These are phyloP conservation scores for Diaporthe destruens DNA, from an alignment of 2,329 filamentous ascomycete species.

Conservation along the genomic window DNA sequence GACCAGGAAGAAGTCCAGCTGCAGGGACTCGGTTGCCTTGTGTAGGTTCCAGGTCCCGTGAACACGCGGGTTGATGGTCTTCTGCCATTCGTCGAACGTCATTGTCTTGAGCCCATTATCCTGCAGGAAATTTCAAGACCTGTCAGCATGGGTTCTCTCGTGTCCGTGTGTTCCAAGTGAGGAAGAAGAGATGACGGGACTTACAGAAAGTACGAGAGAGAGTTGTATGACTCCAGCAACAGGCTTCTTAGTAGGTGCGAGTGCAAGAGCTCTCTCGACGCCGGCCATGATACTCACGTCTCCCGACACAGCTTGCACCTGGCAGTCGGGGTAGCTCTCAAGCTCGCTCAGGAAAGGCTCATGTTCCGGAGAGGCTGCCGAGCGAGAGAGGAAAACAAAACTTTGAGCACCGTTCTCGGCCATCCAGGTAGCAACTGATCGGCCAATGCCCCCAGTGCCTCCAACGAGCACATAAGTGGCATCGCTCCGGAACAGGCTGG, in stretches of 20 bases:
- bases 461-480: background rate
- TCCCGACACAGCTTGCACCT: background rate
- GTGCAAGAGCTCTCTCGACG: background rate
- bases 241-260: background rate
- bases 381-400: background rate
- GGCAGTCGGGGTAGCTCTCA: background rate
- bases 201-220: background rate
- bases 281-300: background rate
- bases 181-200: background rate
- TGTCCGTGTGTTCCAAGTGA: background rate
- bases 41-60: slow-evolving; percentile 52
- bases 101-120: background rate
- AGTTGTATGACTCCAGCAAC: background rate
- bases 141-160: background rate
- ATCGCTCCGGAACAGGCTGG: background rate
- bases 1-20: slow-evolving; percentile 53
- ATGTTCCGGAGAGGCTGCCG: background rate
- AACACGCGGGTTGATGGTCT: background rate
- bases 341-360: background rate
- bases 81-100: background rate
- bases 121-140: background rate
- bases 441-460: background rate
- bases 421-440: background rate
- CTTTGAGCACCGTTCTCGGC: background rate
- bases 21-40: slow-evolving; percentile 44